Evolutionary conservation across 805 yeast genomes (phyloP).

Genomic region (Pichia sporocuriosa): DNA sequence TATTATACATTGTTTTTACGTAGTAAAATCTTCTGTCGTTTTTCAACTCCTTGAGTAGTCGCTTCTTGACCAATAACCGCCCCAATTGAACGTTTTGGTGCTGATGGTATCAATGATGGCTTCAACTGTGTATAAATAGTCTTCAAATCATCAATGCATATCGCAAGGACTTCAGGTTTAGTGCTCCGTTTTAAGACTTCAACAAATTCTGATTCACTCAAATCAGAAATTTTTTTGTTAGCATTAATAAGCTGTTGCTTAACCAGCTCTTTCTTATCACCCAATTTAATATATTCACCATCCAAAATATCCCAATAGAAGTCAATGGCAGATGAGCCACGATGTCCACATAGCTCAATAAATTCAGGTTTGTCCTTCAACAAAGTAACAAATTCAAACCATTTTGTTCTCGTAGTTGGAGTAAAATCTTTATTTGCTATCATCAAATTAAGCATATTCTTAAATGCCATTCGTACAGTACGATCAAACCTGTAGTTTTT

Average conservation of each 20-base stretch:
- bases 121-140: background rate
- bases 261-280: constrained; percentile 53
- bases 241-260: constrained; percentile 38
- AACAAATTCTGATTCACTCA: constrained; percentile 11
- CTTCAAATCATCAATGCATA: background rate
- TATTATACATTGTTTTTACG: constrained; percentile 3
- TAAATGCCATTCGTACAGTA: constrained; percentile 57
- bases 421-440: constrained; percentile 23
- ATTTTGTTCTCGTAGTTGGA: constrained; percentile 45
- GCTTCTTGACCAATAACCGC: background rate
- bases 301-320: constrained; percentile 70
- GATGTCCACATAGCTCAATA: constrained; percentile 57
- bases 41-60: background rate
- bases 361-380: constrained; percentile 54
- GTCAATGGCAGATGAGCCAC: constrained; percentile 74
- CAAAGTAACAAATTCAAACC: constrained; percentile 47
- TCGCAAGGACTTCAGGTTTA: background rate
- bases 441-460: constrained; percentile 36
- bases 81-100: background rate
- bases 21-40: constrained; percentile 4
- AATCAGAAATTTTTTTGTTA: constrained; percentile 6
- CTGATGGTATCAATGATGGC: background rate
- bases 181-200: constrained; percentile 8
- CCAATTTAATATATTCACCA: constrained; percentile 48
- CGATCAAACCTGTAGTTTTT: constrained; percentile 52